Evolutionary conservation across 2,329 filamentous ascomycete genomes (phyloP).

Genomic region (Xylariaceae sp.): DNA sequence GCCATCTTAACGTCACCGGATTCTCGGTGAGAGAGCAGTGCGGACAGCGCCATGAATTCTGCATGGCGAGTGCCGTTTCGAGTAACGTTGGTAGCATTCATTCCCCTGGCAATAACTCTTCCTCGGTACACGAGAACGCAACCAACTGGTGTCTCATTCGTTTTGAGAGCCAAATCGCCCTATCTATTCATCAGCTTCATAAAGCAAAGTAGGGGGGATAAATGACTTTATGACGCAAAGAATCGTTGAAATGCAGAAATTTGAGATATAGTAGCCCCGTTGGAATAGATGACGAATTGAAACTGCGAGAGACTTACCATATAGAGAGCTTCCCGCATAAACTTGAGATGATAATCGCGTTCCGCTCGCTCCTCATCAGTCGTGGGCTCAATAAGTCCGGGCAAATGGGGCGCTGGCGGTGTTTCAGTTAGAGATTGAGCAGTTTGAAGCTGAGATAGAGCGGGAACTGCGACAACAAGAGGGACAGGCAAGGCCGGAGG

Average conservation of each 20-base stretch:
- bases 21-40: constrained; percentile 45
- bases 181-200: constrained; percentile 37
- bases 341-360: constrained; percentile 48
- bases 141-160: constrained; percentile 92
- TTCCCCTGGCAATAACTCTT: constrained; percentile 78
- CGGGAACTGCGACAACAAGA: constrained; percentile 26
- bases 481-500: constrained; percentile 27
- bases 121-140: constrained; percentile 85
- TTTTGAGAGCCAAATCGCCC: constrained; percentile 79
- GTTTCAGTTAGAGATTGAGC: constrained; percentile 17
- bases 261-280: neutral
- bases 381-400: constrained; percentile 34
- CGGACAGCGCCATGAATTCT: constrained; percentile 81
- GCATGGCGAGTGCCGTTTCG: constrained; percentile 91
- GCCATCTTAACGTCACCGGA: constrained; percentile 27
- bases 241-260: neutral
- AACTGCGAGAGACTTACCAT: constrained; percentile 56
- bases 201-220: neutral
- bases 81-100: constrained; percentile 94
- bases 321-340: constrained; percentile 79
- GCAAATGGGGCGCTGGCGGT: constrained; percentile 24
- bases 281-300: neutral
- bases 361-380: constrained; percentile 38
- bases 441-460: constrained; percentile 19
- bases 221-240: neutral